phyloP scores from a whole-genome alignment of 768 basidiomycete species.

The Daedaleopsis sinensis region DNA sequence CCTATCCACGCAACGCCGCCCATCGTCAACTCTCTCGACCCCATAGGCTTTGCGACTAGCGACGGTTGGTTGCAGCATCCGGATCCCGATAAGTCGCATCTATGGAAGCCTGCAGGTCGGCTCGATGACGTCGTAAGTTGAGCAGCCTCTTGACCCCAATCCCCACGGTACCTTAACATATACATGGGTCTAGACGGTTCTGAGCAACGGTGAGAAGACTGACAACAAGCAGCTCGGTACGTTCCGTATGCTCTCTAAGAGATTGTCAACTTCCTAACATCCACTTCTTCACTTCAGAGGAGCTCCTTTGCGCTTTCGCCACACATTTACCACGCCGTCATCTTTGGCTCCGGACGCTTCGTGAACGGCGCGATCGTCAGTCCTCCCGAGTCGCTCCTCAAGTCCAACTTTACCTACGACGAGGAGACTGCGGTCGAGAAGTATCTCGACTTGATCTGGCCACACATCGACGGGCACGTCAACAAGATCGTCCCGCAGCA shows the following conservation, averaged over 20 bases:
- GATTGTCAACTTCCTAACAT: not conserved
- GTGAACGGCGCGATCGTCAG: slow-evolving; percentile 30
- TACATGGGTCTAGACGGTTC: slow-evolving; percentile 26
- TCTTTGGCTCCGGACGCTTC: slow-evolving; percentile 30
- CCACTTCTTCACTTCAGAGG: slow-evolving; percentile 19
- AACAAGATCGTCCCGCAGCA: slow-evolving; percentile 31
- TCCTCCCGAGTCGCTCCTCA: not conserved
- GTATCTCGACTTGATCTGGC: not conserved
- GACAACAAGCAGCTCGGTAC: slow-evolving; percentile 33
- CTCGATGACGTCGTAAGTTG: slow-evolving; percentile 27
- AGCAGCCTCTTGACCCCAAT: not conserved
- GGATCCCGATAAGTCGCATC: slow-evolving; percentile 6
- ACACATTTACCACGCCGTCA: slow-evolving; percentile 22
- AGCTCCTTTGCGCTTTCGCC: slow-evolving; percentile 22
- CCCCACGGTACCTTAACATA: not conserved
- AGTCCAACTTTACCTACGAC: not conserved
- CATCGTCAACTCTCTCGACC: slow-evolving; percentile 25
- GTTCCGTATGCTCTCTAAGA: not conserved
- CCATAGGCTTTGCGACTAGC: slow-evolving; percentile 23
- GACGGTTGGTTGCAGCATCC: slow-evolving; percentile 30
- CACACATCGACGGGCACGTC: slow-evolving; percentile 6
- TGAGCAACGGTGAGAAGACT: slow-evolving; percentile 36
- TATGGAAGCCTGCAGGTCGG: slow-evolving; percentile 27
- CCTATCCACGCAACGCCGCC: slow-evolving; percentile 22
- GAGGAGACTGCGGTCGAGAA: not conserved